Evolutionary conservation across 2,329 filamentous ascomycete species (phyloP).

Genomic region (Scytalidium sp.): DNA sequence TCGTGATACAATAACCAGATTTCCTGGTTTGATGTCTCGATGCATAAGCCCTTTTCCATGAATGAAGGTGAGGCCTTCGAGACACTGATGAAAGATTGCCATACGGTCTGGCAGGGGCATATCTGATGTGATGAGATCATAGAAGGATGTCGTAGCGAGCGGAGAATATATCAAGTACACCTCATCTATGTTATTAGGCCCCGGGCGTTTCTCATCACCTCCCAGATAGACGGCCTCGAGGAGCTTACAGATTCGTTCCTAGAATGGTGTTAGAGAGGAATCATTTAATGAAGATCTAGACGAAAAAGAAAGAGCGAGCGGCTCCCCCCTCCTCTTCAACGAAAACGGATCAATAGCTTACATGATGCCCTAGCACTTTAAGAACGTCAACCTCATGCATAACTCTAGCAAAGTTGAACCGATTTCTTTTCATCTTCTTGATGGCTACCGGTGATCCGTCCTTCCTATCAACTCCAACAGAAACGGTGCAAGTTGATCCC

Average conservation of each 20-base stretch:
- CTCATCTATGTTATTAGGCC: conserved; percentile 14
- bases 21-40: conserved; percentile 18
- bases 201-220: conserved; percentile 10
- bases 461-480: neutral
- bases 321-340: conserved; percentile 13
- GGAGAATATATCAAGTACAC: conserved; percentile 16
- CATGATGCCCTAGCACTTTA: neutral
- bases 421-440: neutral
- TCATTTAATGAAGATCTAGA: conserved; percentile 1
- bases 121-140: conserved; percentile 12
- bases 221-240: conserved; percentile 7
- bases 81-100: conserved; percentile 14
- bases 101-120: conserved; percentile 10
- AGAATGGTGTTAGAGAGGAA: conserved; percentile 1
- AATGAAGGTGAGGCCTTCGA: conserved; percentile 18
- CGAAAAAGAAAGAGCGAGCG: conserved; percentile 14
- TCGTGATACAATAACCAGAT: conserved; percentile 14
- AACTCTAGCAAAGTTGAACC: neutral
- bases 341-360: neutral
- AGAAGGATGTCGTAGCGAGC: conserved; percentile 15
- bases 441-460: neutral
- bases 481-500: neutral
- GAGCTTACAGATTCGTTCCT: conserved; percentile 11
- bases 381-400: neutral
- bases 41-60: conserved; percentile 15